Evolutionary conservation across 805 yeast genomes (phyloP).

Genomic region (Wickerhamiella domercqiae): DNA sequence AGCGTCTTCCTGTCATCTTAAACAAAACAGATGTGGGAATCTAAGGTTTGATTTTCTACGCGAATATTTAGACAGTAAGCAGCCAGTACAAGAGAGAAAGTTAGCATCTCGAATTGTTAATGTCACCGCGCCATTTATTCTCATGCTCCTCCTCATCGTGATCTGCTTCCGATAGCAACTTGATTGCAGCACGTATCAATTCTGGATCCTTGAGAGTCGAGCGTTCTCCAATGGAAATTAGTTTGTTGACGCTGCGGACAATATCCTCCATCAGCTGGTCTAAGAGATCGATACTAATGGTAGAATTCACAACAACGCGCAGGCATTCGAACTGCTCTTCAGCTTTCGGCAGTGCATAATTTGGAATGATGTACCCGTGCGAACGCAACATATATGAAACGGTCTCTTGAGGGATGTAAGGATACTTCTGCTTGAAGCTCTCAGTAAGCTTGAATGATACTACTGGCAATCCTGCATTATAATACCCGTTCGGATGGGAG

Average conservation of each 20-base stretch:
- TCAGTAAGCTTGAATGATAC: slow-evolving; percentile 68
- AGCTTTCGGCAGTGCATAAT: slow-evolving; percentile 60
- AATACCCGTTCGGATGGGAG: slow-evolving; percentile 20
- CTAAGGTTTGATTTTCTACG: no score
- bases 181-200: slow-evolving; percentile 12
- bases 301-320: slow-evolving; percentile 68
- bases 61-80: no score
- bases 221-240: slow-evolving; percentile 32
- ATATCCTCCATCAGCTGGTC: slow-evolving; percentile 51
- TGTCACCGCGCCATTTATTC: slow-evolving; percentile 17
- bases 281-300: slow-evolving; percentile 46
- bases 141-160: slow-evolving; percentile 20
- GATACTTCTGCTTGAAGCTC: slow-evolving; percentile 41
- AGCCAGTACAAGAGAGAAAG: no score
- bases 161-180: slow-evolving; percentile 15
- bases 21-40: no score
- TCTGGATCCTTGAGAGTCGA: slow-evolving; percentile 3
- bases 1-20: no score
- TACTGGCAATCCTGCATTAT: slow-evolving; percentile 71
- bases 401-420: slow-evolving; percentile 70
- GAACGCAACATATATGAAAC: slow-evolving; percentile 58
- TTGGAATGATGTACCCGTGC: slow-evolving; percentile 79
- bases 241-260: slow-evolving; percentile 35
- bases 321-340: slow-evolving; percentile 52
- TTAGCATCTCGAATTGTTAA: slow-evolving; percentile 12